Evolutionary conservation across 495 filamentous ascomycete genomes (phyloP).

Genomic region (Gamarada debralockiae): DNA sequence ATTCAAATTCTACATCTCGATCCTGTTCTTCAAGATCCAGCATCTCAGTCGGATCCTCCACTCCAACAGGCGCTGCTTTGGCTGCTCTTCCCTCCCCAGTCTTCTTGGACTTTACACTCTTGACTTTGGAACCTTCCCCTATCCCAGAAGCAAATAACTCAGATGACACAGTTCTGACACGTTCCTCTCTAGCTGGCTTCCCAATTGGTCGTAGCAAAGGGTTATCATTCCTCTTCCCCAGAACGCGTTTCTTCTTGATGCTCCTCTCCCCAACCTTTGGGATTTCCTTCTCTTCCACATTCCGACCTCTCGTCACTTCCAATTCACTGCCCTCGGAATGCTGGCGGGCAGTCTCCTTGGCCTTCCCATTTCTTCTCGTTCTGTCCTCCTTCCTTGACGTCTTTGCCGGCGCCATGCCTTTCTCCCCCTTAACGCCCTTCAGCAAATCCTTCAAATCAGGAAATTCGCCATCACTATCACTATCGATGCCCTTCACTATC

Average conservation of each 20-base stretch:
- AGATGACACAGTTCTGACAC: background rate
- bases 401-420: background rate
- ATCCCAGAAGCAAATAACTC: background rate
- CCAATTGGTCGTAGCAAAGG: constrained; percentile 10
- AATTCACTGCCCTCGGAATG: too few relatives aligned
- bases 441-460: constrained; percentile 23
- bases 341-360: background rate
- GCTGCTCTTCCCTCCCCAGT: too few relatives aligned
- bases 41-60: too few relatives aligned
- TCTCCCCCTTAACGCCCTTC: constrained; percentile 1
- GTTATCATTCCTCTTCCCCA: constrained; percentile 17
- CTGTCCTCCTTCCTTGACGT: background rate
- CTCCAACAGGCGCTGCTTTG: too few relatives aligned
- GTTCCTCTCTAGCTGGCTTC: background rate
- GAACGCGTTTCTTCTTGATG: constrained; percentile 7
- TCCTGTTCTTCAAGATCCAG: too few relatives aligned
- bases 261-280: background rate
- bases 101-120: too few relatives aligned
- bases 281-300: background rate
- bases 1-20: too few relatives aligned
- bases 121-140: background rate
- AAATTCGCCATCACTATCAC: constrained; percentile 22
- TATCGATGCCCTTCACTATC: constrained; percentile 3
- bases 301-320: too few relatives aligned
- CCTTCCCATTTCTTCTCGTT: background rate